Evolutionary conservation across 257 asterid species (phyloP).

Genomic region (Parsonsia alboflavescens): DNA sequence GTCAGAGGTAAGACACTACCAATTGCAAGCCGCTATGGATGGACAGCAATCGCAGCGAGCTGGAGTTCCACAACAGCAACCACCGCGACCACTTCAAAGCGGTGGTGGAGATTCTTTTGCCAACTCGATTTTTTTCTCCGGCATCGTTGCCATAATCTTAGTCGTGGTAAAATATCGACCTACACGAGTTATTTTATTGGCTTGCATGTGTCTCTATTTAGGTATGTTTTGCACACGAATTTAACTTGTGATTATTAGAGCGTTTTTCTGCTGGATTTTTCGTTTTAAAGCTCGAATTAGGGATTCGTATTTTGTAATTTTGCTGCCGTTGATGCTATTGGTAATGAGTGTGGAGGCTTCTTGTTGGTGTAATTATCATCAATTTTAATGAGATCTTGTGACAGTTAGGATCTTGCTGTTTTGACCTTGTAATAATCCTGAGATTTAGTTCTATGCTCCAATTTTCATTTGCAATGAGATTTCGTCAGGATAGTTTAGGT

Average conservation of each 20-base stretch:
- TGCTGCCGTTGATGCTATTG: neutral
- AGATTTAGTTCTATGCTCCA: neutral
- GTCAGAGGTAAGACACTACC: neutral
- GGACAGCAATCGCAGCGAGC: conserved; percentile 56
- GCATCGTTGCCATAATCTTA: conserved; percentile 40
- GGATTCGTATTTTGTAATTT: neutral
- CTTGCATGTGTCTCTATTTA: neutral
- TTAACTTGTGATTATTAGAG: neutral
- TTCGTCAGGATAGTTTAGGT: neutral
- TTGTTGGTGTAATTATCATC: neutral
- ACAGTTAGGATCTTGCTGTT: neutral
- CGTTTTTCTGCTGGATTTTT: neutral
- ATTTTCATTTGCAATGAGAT: neutral
- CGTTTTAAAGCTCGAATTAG: neutral
- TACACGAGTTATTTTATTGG: neutral
- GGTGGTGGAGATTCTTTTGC: conserved; percentile 50
- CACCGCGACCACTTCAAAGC: conserved; percentile 20
- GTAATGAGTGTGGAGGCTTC: neutral
- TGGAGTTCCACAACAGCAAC: conserved; percentile 29
- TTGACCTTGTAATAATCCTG: neutral
- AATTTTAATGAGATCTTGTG: neutral
- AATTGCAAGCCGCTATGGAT: conserved; percentile 41
- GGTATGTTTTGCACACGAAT: neutral
- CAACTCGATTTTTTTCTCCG: conserved; percentile 36
- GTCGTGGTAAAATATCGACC: conserved; percentile 32